phyloP scores from a whole-genome alignment of 1,284 basidiomycete genomes.

The Cystobasidium pallidum region DNA sequence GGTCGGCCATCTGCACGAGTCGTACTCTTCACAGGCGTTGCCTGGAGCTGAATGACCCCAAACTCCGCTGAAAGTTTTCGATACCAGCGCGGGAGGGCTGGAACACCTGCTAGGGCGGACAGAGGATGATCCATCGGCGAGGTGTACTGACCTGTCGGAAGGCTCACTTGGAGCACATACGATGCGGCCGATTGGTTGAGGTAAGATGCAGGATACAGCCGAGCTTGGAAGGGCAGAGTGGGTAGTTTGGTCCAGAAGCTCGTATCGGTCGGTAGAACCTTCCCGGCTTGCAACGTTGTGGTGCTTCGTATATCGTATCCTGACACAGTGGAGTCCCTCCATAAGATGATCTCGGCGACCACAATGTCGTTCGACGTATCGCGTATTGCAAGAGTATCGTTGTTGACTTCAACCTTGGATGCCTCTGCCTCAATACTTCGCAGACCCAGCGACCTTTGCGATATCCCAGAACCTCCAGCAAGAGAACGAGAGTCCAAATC shows the following conservation, averaged over 20 bases:
- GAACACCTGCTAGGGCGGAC: constrained; percentile 68
- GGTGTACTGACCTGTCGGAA: constrained; percentile 81
- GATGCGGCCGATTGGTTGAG: constrained; percentile 59
- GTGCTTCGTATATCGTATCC: constrained; percentile 22
- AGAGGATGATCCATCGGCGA: constrained; percentile 76
- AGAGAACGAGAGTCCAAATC: neutral
- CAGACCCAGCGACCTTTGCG: neutral
- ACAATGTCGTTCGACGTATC: constrained; percentile 34
- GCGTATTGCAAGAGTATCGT: neutral
- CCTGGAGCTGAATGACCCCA: constrained; percentile 15
- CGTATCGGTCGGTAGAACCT: constrained; percentile 17
- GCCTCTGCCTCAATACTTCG: neutral
- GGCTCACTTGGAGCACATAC: constrained; percentile 71
- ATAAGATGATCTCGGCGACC: constrained; percentile 23
- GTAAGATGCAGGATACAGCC: neutral
- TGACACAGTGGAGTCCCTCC: neutral
- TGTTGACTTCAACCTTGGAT: neutral
- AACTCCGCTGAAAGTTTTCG: constrained; percentile 36
- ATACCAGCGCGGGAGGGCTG: constrained; percentile 71
- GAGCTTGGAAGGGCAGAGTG: constrained; percentile 7
- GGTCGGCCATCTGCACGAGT: constrained; percentile 25
- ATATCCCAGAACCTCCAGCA: neutral
- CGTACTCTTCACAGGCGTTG: neutral
- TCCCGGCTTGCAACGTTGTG: neutral
- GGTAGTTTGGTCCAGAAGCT: constrained; percentile 17